Evolutionary conservation across 805 yeast species (phyloP).

Genomic region (Wickerhamiella azymoides): DNA sequence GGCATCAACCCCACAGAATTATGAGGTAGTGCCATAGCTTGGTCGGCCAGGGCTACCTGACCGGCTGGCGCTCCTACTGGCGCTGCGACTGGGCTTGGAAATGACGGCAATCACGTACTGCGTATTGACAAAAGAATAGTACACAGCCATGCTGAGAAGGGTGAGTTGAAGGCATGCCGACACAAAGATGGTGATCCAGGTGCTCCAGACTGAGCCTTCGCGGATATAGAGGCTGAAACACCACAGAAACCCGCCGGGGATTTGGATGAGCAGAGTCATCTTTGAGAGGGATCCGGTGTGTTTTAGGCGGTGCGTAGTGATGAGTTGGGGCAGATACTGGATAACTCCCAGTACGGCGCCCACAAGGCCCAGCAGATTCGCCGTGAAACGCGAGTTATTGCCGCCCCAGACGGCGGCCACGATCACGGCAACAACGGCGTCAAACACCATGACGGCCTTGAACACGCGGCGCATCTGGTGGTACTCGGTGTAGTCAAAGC

Average conservation of each 20-base stretch:
- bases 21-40: neutral
- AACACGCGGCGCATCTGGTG: constrained; percentile 26
- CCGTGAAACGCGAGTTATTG: neutral
- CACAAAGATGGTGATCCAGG: constrained; percentile 67
- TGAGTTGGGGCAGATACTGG: constrained; percentile 70
- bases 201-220: constrained; percentile 72
- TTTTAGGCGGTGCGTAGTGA: constrained; percentile 52
- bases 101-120: constrained; percentile 7
- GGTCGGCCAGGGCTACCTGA: neutral
- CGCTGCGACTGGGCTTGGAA: constrained; percentile 5
- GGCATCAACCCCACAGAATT: no score
- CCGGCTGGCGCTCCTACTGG: neutral
- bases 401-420: constrained; percentile 5
- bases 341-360: constrained; percentile 50
- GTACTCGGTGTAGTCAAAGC: constrained; percentile 11
- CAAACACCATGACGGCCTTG: constrained; percentile 12
- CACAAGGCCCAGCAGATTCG: constrained; percentile 40
- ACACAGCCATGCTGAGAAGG: constrained; percentile 49
- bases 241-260: constrained; percentile 82
- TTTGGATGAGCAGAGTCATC: constrained; percentile 71
- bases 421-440: constrained; percentile 13
- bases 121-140: constrained; percentile 20
- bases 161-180: constrained; percentile 58
- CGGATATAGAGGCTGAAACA: constrained; percentile 54
- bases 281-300: constrained; percentile 72